phyloP scores from a whole-genome alignment of 768 basidiomycete genomes.

The Boletus edulis region DNA sequence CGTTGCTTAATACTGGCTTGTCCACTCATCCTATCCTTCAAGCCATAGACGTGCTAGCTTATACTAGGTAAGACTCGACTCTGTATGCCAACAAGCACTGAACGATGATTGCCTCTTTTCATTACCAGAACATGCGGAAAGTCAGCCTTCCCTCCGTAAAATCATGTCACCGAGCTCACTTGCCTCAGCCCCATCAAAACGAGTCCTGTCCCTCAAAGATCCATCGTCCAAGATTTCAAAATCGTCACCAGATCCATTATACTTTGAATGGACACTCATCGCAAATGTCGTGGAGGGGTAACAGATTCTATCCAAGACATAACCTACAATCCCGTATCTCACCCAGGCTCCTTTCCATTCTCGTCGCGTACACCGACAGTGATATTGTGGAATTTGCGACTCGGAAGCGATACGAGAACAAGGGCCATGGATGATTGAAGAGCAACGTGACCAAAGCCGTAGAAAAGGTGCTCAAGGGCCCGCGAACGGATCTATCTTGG shows the following conservation, averaged over 20 bases:
- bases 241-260: slow-evolving; percentile 80
- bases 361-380: slow-evolving; percentile 68
- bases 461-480: slow-evolving; percentile 69
- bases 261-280: slow-evolving; percentile 65
- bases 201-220: slow-evolving; percentile 84
- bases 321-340: slow-evolving; percentile 77
- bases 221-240: slow-evolving; percentile 94
- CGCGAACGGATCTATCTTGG: slow-evolving; percentile 39
- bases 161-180: no score
- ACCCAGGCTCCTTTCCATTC: slow-evolving; percentile 73
- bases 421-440: slow-evolving; percentile 71
- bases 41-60: slow-evolving; percentile 79
- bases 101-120: slow-evolving; percentile 46
- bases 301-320: slow-evolving; percentile 80
- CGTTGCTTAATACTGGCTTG: slow-evolving; percentile 77
- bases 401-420: slow-evolving; percentile 43
- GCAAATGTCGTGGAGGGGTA: slow-evolving; percentile 69
- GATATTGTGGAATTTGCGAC: slow-evolving; percentile 43
- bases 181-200: slow-evolving; percentile 33
- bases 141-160: no score
- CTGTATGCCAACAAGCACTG: background rate
- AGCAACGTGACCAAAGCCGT: slow-evolving; percentile 71
- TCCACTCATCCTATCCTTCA: slow-evolving; percentile 93
- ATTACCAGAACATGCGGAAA: slow-evolving; percentile 17
- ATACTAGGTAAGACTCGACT: slow-evolving; percentile 50